These are phyloP conservation scores for Vitis hybrid DNA, from an alignment of 177 flowering plant genomes.

Conservation along the genomic window DNA sequence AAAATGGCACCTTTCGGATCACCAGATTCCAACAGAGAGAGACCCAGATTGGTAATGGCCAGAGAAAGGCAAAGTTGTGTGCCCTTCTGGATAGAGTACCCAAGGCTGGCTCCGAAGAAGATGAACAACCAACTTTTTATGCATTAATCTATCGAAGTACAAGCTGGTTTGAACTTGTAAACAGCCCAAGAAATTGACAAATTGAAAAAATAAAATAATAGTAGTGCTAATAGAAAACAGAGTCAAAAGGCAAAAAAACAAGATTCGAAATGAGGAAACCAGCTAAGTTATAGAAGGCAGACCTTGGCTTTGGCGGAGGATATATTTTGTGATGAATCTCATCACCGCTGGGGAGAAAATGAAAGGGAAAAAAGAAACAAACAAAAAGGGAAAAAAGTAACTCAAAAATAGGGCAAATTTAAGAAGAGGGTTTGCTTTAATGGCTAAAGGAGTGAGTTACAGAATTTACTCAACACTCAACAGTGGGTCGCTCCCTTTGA, in stretches of 20 bases:
- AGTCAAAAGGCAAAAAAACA: not conserved
- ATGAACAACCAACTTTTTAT: not conserved
- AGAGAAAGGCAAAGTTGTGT: conserved; percentile 4
- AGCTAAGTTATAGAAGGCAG: conserved; percentile 2
- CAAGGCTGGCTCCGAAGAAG: not conserved
- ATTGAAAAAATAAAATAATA: conserved; percentile 1
- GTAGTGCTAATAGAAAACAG: not conserved
- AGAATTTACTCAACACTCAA: not conserved
- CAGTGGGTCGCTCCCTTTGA: not conserved
- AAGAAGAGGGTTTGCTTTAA: not conserved
- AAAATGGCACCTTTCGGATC: conserved; percentile 27
- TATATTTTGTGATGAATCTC: not conserved
- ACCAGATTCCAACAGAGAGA: not conserved
- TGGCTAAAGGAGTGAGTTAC: not conserved
- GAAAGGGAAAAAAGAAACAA: not conserved
- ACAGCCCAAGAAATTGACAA: conserved; percentile 12
- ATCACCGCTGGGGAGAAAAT: not conserved
- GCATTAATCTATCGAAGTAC: conserved; percentile 9
- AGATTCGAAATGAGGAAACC: conserved; percentile 1
- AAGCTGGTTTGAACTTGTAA: conserved; percentile 15
- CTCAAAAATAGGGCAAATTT: not conserved
- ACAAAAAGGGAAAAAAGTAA: not conserved
- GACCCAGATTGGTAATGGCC: not conserved
- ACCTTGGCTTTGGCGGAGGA: not conserved
- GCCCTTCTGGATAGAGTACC: not conserved